These are phyloP conservation scores for Penicillium desertorum DNA, from an alignment of 495 filamentous ascomycete species.

Conservation along the genomic window DNA sequence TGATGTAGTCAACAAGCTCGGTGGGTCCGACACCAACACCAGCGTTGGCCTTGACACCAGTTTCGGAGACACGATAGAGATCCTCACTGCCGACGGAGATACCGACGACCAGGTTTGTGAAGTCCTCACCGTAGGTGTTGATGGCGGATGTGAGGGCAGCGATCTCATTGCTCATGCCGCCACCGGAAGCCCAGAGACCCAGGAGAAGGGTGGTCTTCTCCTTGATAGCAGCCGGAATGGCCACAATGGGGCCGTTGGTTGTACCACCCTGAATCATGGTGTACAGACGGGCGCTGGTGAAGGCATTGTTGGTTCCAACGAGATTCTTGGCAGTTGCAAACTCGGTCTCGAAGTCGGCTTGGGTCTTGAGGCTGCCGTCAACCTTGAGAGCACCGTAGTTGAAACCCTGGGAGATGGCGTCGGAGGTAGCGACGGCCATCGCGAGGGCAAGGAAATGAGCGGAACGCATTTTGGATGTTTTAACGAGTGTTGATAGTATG, in stretches of 20 bases:
- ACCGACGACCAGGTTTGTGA: slow-evolving; percentile 68
- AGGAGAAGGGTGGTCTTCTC: slow-evolving; percentile 71
- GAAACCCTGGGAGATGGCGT: slow-evolving; percentile 68
- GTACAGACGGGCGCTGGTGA: slow-evolving; percentile 69
- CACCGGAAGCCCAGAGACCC: slow-evolving; percentile 75
- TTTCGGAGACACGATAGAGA: slow-evolving; percentile 75
- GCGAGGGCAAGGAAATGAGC: slow-evolving; percentile 46
- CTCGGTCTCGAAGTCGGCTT: slow-evolving; percentile 66
- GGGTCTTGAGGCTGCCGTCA: slow-evolving; percentile 59
- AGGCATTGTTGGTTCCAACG: slow-evolving; percentile 63
- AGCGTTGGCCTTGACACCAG: slow-evolving; percentile 49
- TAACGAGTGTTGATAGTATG: slow-evolving; percentile 13
- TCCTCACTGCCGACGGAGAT: slow-evolving; percentile 92
- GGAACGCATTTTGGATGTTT: slow-evolving; percentile 34
- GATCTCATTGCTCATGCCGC: slow-evolving; percentile 67
- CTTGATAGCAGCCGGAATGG: slow-evolving; percentile 78
- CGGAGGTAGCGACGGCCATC: slow-evolving; percentile 42
- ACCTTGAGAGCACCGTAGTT: slow-evolving; percentile 72
- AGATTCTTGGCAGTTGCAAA: slow-evolving; percentile 72
- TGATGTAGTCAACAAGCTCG: slow-evolving; percentile 63
- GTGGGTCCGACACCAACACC: slow-evolving; percentile 60
- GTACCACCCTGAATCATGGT: slow-evolving; percentile 63
- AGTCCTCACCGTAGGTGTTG: slow-evolving; percentile 56
- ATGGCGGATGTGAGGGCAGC: slow-evolving; percentile 65
- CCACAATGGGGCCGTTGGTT: slow-evolving; percentile 58